Evolutionary conservation across 2,329 filamentous ascomycete genomes (phyloP), one percentile per base, ranked within the genome.

Genomic region (Stagonosporopsis rhizophila): DNA sequence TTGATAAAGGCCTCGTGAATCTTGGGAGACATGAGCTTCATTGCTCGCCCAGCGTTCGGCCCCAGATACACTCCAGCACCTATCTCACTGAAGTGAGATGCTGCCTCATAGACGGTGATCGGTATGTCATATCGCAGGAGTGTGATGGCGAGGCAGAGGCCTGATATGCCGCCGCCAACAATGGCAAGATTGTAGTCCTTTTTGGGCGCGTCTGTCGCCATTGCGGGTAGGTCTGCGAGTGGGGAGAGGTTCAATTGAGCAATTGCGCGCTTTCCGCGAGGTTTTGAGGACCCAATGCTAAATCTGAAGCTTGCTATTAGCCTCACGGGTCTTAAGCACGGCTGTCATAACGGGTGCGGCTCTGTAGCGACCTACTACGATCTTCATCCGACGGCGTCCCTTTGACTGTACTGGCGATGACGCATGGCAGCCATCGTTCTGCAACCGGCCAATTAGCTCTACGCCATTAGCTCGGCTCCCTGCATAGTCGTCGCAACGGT

Each of bases 91-190:
- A 87, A 87, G 12, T 74, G 73, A 0, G 75, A 51, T 0, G 84
- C 83, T 11, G 82, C 78, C 70, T 88, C 85, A 64, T 85, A 88
- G 58, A 88, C 79, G 22, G 77, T 77, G 34, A 84, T 74, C 2
- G 75, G 71, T 32, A 86, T 64, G 34, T 76, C 67, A 54, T 79
- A 76, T 52, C 79, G 70, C 52, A 80, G 72, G 25, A 87, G 80
- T 6, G 79, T 82, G 42, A 84, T 79, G 22, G 82, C 83, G 8
- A 87, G 79, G 8, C 75, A 75, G 17, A 87, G 76, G 23, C 85
- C 85, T 23, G 80, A 81, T 56, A 87, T 85, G 30, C 85, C 85
- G 38, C 84, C 84, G 56, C 85, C 85, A 15, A 87, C 74, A 37
- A 88, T 84, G 61, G 85, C 84, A 56, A 86, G 73, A 49, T 75